A percentile compares a stretch with the other conserved stretches of the same genome.
phyloP scores from a whole-genome alignment of 192 early-diverging fungal genomes.

The Coemansia sp. region DNA sequence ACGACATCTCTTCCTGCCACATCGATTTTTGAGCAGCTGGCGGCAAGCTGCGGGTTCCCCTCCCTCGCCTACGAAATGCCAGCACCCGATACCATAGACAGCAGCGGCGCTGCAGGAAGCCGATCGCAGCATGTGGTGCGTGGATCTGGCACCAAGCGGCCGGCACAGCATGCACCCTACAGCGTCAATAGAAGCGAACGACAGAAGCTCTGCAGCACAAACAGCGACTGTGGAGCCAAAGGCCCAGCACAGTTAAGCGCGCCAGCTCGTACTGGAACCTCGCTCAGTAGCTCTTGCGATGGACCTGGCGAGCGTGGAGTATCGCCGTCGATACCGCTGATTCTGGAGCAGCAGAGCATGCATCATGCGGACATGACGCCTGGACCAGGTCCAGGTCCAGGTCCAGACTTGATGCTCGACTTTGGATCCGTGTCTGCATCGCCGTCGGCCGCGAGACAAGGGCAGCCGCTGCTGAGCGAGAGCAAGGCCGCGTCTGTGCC shows the following conservation, averaged over 20 bases:
- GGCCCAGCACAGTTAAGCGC: not conserved
- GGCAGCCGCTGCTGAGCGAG: not conserved
- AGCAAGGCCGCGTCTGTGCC: slow-evolving; percentile 8
- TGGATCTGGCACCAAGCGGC: slow-evolving; percentile 19
- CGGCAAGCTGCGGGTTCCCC: slow-evolving; percentile 14
- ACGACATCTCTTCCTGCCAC: not conserved
- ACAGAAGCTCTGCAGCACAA: slow-evolving; percentile 9
- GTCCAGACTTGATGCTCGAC: not conserved
- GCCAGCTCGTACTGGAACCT: not conserved
- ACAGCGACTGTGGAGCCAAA: slow-evolving; percentile 10
- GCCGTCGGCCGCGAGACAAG: not conserved
- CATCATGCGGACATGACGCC: not conserved
- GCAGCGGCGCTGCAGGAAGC: slow-evolving; percentile 10
- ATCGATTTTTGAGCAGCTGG: slow-evolving; percentile 26
- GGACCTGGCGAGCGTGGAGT: slow-evolving; percentile 7
- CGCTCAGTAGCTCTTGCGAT: slow-evolving; percentile 16
- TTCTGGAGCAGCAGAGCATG: slow-evolving; percentile 24
- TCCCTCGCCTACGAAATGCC: slow-evolving; percentile 1
- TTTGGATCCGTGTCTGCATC: not conserved
- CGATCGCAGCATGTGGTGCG: slow-evolving; percentile 30
- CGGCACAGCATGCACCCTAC: slow-evolving; percentile 29
- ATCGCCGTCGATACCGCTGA: slow-evolving; percentile 39
- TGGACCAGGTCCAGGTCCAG: not conserved
- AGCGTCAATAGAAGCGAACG: slow-evolving; percentile 21
- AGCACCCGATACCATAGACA: not conserved